These are phyloP conservation scores for Fonsecaea pedrosoi DNA, from an alignment of 2,329 filamentous ascomycete genomes.

Conservation along the genomic window DNA sequence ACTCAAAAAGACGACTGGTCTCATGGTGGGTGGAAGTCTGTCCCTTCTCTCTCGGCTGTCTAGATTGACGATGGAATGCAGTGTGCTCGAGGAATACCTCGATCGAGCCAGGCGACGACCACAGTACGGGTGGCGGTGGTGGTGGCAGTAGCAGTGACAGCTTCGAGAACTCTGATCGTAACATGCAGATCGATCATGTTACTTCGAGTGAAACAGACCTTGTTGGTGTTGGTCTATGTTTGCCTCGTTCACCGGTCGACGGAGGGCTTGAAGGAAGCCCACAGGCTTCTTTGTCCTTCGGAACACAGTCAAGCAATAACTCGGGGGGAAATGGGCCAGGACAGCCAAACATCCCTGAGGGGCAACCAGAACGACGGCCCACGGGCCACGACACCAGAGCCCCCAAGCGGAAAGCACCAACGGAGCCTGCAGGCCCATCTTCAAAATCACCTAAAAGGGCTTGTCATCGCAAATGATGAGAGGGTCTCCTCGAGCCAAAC, in stretches of 20 bases:
- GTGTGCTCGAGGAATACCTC: constrained; percentile 2
- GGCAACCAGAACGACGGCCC: not conserved
- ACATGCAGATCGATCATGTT: not conserved
- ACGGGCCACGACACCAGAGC: not conserved
- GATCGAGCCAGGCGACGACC: not conserved
- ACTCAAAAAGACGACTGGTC: not conserved
- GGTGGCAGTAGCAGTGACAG: not conserved
- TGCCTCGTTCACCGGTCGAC: not conserved
- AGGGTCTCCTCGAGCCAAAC: not conserved
- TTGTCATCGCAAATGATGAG: not conserved
- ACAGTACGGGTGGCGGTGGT: not conserved
- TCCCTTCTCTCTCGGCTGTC: not conserved
- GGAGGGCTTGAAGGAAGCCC: not conserved
- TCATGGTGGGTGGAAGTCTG: not conserved
- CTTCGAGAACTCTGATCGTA: not conserved
- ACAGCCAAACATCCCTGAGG: not conserved
- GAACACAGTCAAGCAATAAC: not conserved
- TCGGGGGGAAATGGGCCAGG: not conserved
- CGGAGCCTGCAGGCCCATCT: not conserved
- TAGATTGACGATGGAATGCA: not conserved
- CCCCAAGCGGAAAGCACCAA: constrained; percentile 17
- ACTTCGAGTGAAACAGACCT: not conserved
- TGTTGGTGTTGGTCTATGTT: not conserved
- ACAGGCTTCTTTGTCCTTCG: constrained; percentile 7
- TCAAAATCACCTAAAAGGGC: not conserved